A percentile compares a stretch with the other conserved stretches of the same genome.
Evolutionary conservation across 2,329 filamentous ascomycete species (phyloP).

Genomic region (Epichloe festucae): DNA sequence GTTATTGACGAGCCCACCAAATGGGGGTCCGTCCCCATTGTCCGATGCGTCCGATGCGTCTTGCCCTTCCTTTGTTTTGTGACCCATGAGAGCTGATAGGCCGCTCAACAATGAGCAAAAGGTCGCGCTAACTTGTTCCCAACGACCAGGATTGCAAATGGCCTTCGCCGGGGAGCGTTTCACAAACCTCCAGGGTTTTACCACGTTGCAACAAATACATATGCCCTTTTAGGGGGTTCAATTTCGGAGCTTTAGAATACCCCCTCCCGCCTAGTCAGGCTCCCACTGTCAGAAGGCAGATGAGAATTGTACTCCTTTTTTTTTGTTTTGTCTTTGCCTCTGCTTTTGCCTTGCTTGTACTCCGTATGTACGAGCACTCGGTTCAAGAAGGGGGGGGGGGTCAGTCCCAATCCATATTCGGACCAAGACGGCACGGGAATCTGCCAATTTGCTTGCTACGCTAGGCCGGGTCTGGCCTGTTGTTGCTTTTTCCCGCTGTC

Average conservation of each 20-base stretch:
- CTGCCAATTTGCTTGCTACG: not conserved
- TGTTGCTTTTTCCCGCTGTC: not conserved
- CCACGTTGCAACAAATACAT: not conserved
- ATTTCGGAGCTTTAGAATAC: not conserved
- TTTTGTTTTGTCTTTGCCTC: no score
- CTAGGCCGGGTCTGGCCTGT: not conserved
- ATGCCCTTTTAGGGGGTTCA: not conserved
- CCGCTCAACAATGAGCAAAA: not conserved
- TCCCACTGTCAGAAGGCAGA: no score
- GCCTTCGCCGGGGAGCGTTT: constrained; percentile 1
- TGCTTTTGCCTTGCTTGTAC: no score
- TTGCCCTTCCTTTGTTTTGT: not conserved
- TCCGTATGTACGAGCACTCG: no score
- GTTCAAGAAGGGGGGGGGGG: no score
- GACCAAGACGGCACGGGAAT: not conserved
- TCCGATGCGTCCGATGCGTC: not conserved
- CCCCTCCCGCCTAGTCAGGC: no score
- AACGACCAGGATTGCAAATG: not conserved
- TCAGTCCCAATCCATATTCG: no score
- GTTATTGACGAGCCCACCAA: no score
- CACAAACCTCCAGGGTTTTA: not conserved
- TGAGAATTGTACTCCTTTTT: no score
- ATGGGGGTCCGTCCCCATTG: no score
- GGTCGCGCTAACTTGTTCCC: no score
- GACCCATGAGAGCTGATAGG: no score